Percentiles rank a stretch among this genome's conserved stretches.
Evolutionary conservation across 352 stramenopile genomes (phyloP).

Genomic region (Phytophthora podocarpi): DNA sequence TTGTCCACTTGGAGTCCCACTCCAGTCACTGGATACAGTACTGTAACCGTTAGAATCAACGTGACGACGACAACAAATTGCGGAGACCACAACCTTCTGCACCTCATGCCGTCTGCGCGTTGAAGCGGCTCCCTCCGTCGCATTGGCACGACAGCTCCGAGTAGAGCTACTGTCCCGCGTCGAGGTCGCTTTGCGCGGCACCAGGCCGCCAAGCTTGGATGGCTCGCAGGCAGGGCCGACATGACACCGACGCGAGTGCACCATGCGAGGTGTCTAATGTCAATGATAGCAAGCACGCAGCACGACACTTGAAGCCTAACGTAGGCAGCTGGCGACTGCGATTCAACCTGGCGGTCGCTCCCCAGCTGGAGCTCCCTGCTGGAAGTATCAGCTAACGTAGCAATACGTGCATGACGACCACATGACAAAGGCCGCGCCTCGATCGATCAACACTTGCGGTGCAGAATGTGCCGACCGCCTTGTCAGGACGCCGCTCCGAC

Average conservation of each 20-base stretch:
- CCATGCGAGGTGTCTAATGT: background rate
- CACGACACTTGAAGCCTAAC: background rate
- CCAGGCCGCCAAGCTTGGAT: background rate
- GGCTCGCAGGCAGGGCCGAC: background rate
- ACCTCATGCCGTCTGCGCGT: background rate
- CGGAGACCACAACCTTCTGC: background rate
- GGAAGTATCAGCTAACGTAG: background rate
- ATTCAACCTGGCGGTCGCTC: conserved; percentile 8
- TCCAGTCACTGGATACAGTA: conserved; percentile 14
- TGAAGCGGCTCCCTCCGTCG: background rate
- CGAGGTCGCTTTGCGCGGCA: background rate
- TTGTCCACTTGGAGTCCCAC: conserved; percentile 11
- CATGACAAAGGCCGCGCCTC: too few species aligned
- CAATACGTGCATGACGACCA: too few species aligned
- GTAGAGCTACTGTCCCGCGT: conserved; percentile 5
- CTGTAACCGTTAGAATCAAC: conserved; percentile 21
- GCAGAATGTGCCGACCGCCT: background rate
- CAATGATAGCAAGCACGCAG: conserved; percentile 12
- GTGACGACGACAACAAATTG: background rate
- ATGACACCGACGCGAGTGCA: too few species aligned
- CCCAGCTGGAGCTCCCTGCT: background rate
- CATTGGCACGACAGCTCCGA: conserved; percentile 11
- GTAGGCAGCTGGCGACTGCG: conserved; percentile 8
- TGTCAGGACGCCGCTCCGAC: background rate
- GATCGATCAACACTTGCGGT: background rate